These are phyloP conservation scores for Vigna nakashimae DNA, from an alignment of 306 rosid genomes.

Conservation along the genomic window DNA sequence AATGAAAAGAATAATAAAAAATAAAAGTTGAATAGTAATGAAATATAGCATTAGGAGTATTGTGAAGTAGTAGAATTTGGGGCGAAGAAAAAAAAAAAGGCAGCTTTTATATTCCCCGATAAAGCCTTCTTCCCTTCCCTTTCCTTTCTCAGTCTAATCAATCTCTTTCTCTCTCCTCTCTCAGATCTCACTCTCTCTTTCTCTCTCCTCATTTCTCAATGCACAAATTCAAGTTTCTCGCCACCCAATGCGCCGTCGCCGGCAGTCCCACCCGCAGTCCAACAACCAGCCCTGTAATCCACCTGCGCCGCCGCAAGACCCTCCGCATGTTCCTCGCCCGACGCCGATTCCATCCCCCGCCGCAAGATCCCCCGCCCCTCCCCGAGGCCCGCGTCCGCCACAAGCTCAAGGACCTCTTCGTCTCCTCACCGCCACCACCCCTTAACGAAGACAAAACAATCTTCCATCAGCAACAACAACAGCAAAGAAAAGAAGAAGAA, in stretches of 20 bases:
- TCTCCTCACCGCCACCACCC: constrained; percentile 78
- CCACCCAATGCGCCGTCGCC: constrained; percentile 86
- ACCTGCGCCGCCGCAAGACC: constrained; percentile 88
- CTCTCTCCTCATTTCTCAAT: constrained; percentile 58
- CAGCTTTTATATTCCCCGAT: constrained; percentile 34
- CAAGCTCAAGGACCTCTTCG: constrained; percentile 82
- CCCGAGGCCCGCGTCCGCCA: constrained; percentile 62
- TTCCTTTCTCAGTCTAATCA: neutral
- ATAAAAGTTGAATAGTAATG: no score
- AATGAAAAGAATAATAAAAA: no score
- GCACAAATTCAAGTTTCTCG: constrained; percentile 89
- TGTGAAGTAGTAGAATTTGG: neutral
- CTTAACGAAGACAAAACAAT: constrained; percentile 55
- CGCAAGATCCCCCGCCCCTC: constrained; percentile 41
- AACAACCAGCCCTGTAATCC: constrained; percentile 81
- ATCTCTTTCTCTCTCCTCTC: constrained; percentile 10
- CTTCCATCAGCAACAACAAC: constrained; percentile 25
- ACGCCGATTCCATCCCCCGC: constrained; percentile 53
- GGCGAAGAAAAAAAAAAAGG: constrained; percentile 14
- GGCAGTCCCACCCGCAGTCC: constrained; percentile 77
- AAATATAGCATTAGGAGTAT: neutral
- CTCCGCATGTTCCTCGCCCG: constrained; percentile 85
- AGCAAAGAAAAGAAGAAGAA: constrained; percentile 47
- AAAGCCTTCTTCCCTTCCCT: neutral
- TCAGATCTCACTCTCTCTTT: constrained; percentile 67